Evolutionary conservation across 2,329 filamentous ascomycete genomes (phyloP), one percentile per base, ranked within the genome.

Genomic region (Trichophyton verrucosum): DNA sequence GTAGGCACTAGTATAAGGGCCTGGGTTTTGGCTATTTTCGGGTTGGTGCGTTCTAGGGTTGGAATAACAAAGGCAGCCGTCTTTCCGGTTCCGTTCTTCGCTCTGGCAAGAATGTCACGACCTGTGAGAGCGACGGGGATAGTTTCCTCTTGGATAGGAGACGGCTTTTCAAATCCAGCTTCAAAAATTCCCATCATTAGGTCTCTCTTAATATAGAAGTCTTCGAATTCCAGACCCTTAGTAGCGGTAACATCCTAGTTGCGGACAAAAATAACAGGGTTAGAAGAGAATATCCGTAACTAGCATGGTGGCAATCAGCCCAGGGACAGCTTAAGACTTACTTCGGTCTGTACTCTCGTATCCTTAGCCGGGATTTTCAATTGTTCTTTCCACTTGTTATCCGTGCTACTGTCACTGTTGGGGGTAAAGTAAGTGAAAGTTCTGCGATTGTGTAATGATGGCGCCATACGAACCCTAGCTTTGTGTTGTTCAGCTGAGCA

Each of bases 131-230:
- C 94, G 66, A 99, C 92, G 56, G 94, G 94, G 70, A 99, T 96
- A 60, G 94, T 91, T 78, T 97, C 94, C 86, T 99, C 94, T 84
- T 99, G 94, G 69, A 99, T 99, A 9, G 94, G 94, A 61, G 94
- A 99, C 15, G 94, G 94, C 78, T 95, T 96, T 75, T 99, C 94
- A 75, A 96, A 99, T 65, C 94, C 94, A 67, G 94, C 94, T 79
- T 99, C 94, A 75, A 97, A 99, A 67, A 99, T 97, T 64, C 94
- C 94, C 92, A 97, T 99, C 78, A 99, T 84, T 64, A 99, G 80
- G 73, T 96, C 89, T 72, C 94, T 84, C 80, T 95, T 96, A 68
- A 99, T 86, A 66, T 88, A 88, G 73, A 99, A 96, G 67, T 97
- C 89, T 76, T 99, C 95, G 71, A 96, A 99, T 68, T 99, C 94